Percentiles rank a stretch among this genome's conserved stretches.
Conservation (phyloP, 2,329 filamentous ascomycete species). For the Exophiala spinifera region DNA sequence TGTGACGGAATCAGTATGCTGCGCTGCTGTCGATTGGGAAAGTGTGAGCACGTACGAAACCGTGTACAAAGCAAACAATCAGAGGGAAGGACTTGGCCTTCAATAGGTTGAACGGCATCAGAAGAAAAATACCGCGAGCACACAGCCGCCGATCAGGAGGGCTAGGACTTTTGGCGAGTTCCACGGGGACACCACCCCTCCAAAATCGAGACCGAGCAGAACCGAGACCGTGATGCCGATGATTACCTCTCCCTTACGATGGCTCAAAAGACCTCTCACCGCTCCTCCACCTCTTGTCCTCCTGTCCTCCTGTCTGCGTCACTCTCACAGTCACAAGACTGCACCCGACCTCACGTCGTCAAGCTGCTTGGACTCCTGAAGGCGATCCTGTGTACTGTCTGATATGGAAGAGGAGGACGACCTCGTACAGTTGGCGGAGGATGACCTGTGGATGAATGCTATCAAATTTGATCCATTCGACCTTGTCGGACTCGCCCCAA, state of each 20-base stretch:
- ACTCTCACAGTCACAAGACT: no score
- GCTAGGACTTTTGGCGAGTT: slow-evolving; percentile 69
- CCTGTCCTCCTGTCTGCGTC: no score
- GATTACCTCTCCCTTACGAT: slow-evolving; percentile 39
- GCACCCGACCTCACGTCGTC: no score
- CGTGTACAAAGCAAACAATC: slow-evolving; percentile 44
- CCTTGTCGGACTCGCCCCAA: no score
- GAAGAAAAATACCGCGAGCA: slow-evolving; percentile 64
- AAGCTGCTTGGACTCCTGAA: no score
- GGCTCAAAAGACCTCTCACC: no score
- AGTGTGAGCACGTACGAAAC: slow-evolving; percentile 36
- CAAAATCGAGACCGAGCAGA: slow-evolving; percentile 79
- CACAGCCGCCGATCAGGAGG: slow-evolving; percentile 68
- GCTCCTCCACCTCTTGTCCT: no score
- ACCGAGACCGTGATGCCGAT: slow-evolving; percentile 80
- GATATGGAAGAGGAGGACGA: no score
- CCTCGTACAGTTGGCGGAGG: no score
- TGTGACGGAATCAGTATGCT: slow-evolving; percentile 21
- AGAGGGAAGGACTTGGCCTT: slow-evolving; percentile 58
- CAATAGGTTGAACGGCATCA: slow-evolving; percentile 74
- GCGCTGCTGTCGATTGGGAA: background rate
- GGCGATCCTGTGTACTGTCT: no score
- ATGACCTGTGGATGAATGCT: no score
- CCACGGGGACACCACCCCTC: slow-evolving; percentile 74
- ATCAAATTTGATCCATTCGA: no score